phyloP scores from a whole-genome alignment of 495 filamentous ascomycete species.

The Pseudoneurospora amorphoporcata region DNA sequence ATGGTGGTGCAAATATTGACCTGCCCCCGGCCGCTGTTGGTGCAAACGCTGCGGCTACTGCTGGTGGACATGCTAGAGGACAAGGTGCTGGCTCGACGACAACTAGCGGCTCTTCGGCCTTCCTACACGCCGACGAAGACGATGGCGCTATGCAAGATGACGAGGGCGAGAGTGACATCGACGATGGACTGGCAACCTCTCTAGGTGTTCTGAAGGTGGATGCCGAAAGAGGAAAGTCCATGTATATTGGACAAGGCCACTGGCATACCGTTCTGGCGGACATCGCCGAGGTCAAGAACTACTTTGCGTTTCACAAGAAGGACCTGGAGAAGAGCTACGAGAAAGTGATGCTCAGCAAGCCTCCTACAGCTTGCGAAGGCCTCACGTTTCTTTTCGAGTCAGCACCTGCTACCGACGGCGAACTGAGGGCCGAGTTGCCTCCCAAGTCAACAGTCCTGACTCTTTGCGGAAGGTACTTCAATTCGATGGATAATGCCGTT shows the following conservation, averaged over 20 bases:
- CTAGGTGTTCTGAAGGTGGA: slow-evolving; percentile 84
- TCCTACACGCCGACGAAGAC: slow-evolving; percentile 41
- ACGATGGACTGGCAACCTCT: slow-evolving; percentile 66
- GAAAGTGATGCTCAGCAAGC: slow-evolving; percentile 55
- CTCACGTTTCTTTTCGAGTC: slow-evolving; percentile 69
- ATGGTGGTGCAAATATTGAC: slow-evolving; percentile 56
- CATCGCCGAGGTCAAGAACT: slow-evolving; percentile 89
- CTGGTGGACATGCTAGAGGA: slow-evolving; percentile 43
- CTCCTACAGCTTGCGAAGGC: slow-evolving; percentile 45
- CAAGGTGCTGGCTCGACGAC: slow-evolving; percentile 50
- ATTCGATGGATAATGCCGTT: slow-evolving; percentile 40
- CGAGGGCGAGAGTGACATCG: slow-evolving; percentile 69
- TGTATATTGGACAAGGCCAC: slow-evolving; percentile 81
- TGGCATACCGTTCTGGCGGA: slow-evolving; percentile 84
- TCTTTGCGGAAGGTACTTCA: slow-evolving; percentile 63
- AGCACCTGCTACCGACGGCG: slow-evolving; percentile 55
- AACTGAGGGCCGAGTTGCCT: slow-evolving; percentile 72
- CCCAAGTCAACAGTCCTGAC: slow-evolving; percentile 71
- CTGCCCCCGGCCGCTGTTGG: slow-evolving; percentile 19
- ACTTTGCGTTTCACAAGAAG: slow-evolving; percentile 53
- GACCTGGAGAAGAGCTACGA: slow-evolving; percentile 47
- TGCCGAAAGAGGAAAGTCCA: slow-evolving; percentile 64
- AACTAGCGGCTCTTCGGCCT: slow-evolving; percentile 52
- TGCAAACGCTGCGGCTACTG: slow-evolving; percentile 40
- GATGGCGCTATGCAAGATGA: slow-evolving; percentile 41